Conservation (phyloP, 2,329 filamentous ascomycete genomes). For the Amphichorda felina region DNA sequence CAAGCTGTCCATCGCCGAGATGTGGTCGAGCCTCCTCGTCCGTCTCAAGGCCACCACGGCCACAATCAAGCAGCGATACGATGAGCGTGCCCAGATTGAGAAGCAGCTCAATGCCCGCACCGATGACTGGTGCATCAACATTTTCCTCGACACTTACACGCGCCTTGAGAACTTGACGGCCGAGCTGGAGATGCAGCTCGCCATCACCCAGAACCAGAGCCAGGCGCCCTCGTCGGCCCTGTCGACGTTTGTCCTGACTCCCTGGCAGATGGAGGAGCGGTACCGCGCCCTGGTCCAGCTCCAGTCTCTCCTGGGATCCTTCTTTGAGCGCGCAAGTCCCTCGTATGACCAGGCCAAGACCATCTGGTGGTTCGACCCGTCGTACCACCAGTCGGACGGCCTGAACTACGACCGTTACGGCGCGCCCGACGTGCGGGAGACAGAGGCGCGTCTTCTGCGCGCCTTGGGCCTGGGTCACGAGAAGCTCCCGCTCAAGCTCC, state of each 20-base stretch:
- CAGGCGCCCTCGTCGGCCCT: neutral
- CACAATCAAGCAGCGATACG: conserved; percentile 2
- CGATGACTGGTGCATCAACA: conserved; percentile 4
- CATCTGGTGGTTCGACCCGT: conserved; percentile 4
- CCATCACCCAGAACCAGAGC: conserved; percentile 2
- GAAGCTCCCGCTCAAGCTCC: conserved; percentile 1
- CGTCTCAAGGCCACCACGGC: conserved; percentile 3
- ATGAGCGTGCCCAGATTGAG: conserved; percentile 3
- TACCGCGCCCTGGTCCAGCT: conserved; percentile 3
- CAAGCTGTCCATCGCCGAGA: conserved; percentile 3
- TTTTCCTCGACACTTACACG: conserved; percentile 1
- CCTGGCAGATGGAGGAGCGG: conserved; percentile 6
- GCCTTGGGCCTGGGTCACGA: conserved; percentile 3
- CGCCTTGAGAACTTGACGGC: conserved; percentile 2
- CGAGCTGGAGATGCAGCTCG: conserved; percentile 5
- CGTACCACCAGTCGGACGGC: conserved; percentile 3
- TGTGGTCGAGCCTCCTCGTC: conserved; percentile 1
- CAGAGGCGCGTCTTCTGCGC: conserved; percentile 1
- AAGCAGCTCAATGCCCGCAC: conserved; percentile 3
- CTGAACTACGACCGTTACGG: conserved; percentile 5
- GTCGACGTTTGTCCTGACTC: neutral
- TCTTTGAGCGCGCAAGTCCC: conserved; percentile 4
- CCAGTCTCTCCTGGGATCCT: conserved; percentile 2
- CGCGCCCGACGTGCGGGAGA: conserved; percentile 1
- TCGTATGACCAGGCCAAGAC: conserved; percentile 4